Conservation (phyloP, 139 green algal genomes). For the Micractinium conductrix region DNA sequence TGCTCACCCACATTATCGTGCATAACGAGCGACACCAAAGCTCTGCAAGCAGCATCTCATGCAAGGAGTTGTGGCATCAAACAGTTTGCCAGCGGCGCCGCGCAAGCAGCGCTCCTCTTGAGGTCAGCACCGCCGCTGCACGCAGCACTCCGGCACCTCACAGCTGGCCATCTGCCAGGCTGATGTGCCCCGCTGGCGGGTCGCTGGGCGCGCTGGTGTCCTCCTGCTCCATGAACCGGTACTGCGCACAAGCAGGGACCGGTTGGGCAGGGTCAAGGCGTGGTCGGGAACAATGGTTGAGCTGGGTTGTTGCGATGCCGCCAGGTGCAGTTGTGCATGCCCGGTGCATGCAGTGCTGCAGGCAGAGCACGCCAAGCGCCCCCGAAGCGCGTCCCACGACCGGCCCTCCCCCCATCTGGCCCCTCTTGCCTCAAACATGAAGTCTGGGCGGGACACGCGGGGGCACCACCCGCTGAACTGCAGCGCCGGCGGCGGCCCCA, state of each 20-base stretch:
- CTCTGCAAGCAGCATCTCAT: too few relatives aligned
- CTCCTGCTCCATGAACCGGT: conserved; percentile 26
- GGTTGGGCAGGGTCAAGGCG: background rate
- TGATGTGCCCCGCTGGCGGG: too few relatives aligned
- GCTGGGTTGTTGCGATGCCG: too few relatives aligned
- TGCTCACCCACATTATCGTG: too few relatives aligned
- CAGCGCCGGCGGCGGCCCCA: background rate
- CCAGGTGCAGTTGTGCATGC: too few relatives aligned
- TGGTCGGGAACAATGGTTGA: background rate
- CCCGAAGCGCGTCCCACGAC: background rate
- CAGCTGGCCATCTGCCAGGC: too few relatives aligned
- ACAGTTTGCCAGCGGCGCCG: too few relatives aligned
- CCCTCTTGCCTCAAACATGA: conserved; percentile 10
- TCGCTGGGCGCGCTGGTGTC: conserved; percentile 18
- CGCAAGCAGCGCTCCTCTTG: too few relatives aligned
- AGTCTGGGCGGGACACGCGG: conserved; percentile 27
- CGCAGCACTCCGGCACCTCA: too few relatives aligned
- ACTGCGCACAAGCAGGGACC: background rate
- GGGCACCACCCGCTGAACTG: conserved; percentile 33
- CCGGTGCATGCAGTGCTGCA: background rate
- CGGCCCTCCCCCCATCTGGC: background rate
- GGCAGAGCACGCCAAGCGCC: background rate
- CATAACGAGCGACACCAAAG: too few relatives aligned
- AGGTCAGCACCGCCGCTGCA: too few relatives aligned
- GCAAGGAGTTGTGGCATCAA: too few relatives aligned